Conservation (phyloP, 164 flowering plant species). For the Chimonanthus praecox region DNA sequence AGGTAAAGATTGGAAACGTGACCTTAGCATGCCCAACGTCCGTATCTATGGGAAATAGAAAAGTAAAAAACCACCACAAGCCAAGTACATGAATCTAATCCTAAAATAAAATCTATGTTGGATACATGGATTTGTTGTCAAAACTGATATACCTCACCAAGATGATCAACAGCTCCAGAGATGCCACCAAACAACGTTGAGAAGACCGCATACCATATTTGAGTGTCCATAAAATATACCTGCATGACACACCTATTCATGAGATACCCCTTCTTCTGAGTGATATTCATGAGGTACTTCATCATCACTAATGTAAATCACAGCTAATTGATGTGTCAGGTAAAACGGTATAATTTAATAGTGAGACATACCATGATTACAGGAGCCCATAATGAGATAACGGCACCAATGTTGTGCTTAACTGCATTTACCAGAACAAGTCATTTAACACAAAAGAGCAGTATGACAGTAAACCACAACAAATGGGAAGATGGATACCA, state of each 20-base stretch:
- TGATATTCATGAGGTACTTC: not conserved
- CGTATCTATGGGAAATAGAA: constrained; percentile 50
- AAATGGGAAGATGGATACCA: constrained; percentile 36
- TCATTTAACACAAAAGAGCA: not conserved
- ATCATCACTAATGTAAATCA: not conserved
- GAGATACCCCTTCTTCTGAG: not conserved
- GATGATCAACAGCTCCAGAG: constrained; percentile 85
- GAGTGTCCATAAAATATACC: constrained; percentile 98
- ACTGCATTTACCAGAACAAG: constrained; percentile 47
- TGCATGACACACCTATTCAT: constrained; percentile 24
- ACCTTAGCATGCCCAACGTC: constrained; percentile 88
- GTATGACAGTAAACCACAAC: not conserved
- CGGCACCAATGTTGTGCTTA: constrained; percentile 67
- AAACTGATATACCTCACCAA: constrained; percentile 70
- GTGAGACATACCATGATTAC: constrained; percentile 54
- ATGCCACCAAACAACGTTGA: constrained; percentile 88
- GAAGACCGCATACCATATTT: constrained; percentile 91
- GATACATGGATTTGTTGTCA: not conserved
- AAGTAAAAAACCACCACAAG: too few species aligned
- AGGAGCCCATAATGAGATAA: constrained; percentile 84
- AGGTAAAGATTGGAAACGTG: constrained; percentile 93
- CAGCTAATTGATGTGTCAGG: not conserved
- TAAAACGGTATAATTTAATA: constrained; percentile 4
- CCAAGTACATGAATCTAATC: too few species aligned
- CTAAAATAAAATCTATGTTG: not conserved